Evolutionary conservation across 192 early-diverging fungal genomes (phyloP), one percentile per base, ranked within the genome.

Genomic region (Linnemannia zychae): DNA sequence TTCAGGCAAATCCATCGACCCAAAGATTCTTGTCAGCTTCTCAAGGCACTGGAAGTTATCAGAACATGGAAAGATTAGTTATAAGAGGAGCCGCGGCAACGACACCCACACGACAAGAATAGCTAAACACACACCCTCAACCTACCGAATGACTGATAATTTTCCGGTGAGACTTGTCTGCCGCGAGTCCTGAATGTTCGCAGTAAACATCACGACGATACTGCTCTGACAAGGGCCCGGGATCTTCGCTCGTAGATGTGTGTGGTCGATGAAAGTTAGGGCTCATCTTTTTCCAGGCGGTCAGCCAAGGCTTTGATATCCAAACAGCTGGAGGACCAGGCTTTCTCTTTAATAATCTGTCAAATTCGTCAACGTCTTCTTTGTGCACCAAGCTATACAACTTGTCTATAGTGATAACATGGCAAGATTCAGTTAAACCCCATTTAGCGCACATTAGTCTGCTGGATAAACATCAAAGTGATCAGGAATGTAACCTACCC

Each of bases 251-350:
- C 4, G 69, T 63, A 0, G 77, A 48, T 1, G 57, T 24, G 24
- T 79, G 63, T 0, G 17, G 17, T 15, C 16, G 49, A 52, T 79
- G 83, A 18, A 85, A 72, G 0, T 57, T 47, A 33, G 83, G 83
- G 0, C 48, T 52, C 22, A 76, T 63, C 31, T 79, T 79, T 16
- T 47, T 22, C 83, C 83, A 85, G 38, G 79, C 77, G 20, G 60
- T 48, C n/a, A 85, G 34, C 83, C 83, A 85, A 12, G 47, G 1
- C 28, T 73, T 79, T 44, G 83, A 85, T 50, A 85, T 49, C 83
- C 83, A 85, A 0, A 31, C 73, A 24, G 40, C 46, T n/a, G 49
- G 2, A 22, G 77, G 15, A 24, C 74, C 76, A 34, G 60, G 44
- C 3, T 37, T 67, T 0, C 60, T 66, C 33, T 79, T 85, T 3